Evolutionary conservation across 345 rosid genomes (phyloP), one percentile per base, ranked within the genome.

Genomic region (Eutrema heterophyllum): DNA sequence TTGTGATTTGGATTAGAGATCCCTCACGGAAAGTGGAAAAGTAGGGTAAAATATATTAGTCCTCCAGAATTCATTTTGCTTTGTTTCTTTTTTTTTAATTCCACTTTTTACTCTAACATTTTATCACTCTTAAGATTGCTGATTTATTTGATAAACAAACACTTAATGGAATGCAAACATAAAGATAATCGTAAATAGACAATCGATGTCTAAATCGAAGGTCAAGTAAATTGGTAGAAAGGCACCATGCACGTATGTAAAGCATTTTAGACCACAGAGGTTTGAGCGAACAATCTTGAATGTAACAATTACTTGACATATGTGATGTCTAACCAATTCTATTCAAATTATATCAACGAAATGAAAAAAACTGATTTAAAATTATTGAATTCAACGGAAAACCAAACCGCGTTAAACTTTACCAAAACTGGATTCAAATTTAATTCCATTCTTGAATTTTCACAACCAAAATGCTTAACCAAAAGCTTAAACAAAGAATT

Each of bases 301-400:
- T n/a, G 40, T 38, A 15, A 24, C 55, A 53, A 9, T 44, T 58
- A 40, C 73, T 67, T 74, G 67, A 52, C 73, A 40, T 3, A 49
- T 62, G 67, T 5, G n/a, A 67, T 67, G 61, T 67, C 53, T 74
- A 35, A 38, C 26, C 16, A 29, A n/a, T n/a, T 66, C 9, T 5
- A 49, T 51, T 55, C 11, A 27, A 30, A 57, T 6, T 16, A 49
- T 29, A 49, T 49, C 43, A 71, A 60, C 6, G 9, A 64, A n/a
- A 2, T 43, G 7, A 9, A 45, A 38, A 65, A 12, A 6, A 64
- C 7, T 52, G 15, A 50, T 63, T 10, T 33, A 33, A 46, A 35
- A 30, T 13, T 4, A 63, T 32, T 33, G 24, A n/a, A 40, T 14
- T 46, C 8, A 48, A 38, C 32, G 21, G 39, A 15, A 39, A 38